Evolutionary conservation across 805 yeast genomes (phyloP), one percentile per base, ranked within the genome.

Genomic region (Tetrapisispora arboricola): DNA sequence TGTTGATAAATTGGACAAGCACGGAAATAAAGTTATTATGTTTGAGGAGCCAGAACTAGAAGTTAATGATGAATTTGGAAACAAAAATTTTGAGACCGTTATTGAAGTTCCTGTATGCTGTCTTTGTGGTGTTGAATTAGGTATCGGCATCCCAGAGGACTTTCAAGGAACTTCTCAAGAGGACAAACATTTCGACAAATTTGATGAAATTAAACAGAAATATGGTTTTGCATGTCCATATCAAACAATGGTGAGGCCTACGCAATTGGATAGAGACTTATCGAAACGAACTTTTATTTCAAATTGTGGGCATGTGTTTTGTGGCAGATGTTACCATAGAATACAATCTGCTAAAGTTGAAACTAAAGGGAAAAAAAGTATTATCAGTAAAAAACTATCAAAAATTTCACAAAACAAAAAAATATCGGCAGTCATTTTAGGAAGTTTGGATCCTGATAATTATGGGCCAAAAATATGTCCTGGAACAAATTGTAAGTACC

Each of bases 261-360:
- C 79, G 0, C 68, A 65, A 10, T 63, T 66, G 0, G 94, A 84
- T 51, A 51, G 64, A 16, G 79, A 73, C 41, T 62, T 83, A 26
- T 80, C 88, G 0, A 75, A 69, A 50, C 70, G 86, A 44, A 72
- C 81, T 2, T 86, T 79, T 53, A 69, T 71, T 16, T 72, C 84
- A 0, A 60, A 64, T 30, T 86, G 96, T 65, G 95, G 95, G 0
- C 96, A 86, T 63, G 72, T 78, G 0, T 86, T 75, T 57, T 86
- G 96, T 60, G 96, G 95, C 1, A 61, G 90, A 32, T 86, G 96
- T 61, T 82, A 81, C 18, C 75, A 75, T 48, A 72, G 77, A 49
- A 76, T 81, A n/a, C 72, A 71, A 15, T 69, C 72, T 49, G 51
- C 66, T 4, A 54, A 57, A 43, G 49, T 48, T 0, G 46, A 46